These are phyloP conservation scores for Sporothrix euskadiensis DNA, from an alignment of 2,329 filamentous ascomycete genomes.

Conservation along the genomic window DNA sequence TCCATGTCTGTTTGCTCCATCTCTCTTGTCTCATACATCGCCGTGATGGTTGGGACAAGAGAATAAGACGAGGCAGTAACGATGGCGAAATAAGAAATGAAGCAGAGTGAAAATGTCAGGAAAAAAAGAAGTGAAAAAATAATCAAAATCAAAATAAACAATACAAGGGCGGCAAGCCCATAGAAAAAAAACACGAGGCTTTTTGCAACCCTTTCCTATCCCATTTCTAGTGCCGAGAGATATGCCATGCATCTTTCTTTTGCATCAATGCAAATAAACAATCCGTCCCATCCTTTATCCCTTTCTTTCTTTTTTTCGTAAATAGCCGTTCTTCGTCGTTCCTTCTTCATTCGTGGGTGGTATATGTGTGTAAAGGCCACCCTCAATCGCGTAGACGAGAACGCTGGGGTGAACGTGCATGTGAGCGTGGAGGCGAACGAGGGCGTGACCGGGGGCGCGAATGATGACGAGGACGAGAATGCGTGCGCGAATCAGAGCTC, in stretches of 20 bases:
- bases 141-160: conserved; percentile 14
- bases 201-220: conserved; percentile 5
- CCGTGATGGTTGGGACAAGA: too few species aligned
- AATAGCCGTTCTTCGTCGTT: background rate
- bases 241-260: background rate
- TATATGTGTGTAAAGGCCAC: background rate
- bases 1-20: background rate
- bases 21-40: background rate
- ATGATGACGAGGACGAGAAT: background rate
- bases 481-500: background rate
- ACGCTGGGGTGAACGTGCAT: background rate
- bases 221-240: background rate
- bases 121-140: background rate
- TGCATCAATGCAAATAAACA: background rate
- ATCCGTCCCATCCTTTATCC: background rate
- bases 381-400: background rate
- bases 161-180: background rate
- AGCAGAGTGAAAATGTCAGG: background rate
- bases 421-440: background rate
- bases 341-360: background rate
- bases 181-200: background rate
- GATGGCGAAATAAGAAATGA: background rate
- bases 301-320: background rate
- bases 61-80: background rate
- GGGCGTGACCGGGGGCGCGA: background rate